Percentiles rank a stretch among this genome's conserved stretches.
These are phyloP conservation scores for Candida railenensis DNA, from an alignment of 805 yeast genomes.

Conservation along the genomic window DNA sequence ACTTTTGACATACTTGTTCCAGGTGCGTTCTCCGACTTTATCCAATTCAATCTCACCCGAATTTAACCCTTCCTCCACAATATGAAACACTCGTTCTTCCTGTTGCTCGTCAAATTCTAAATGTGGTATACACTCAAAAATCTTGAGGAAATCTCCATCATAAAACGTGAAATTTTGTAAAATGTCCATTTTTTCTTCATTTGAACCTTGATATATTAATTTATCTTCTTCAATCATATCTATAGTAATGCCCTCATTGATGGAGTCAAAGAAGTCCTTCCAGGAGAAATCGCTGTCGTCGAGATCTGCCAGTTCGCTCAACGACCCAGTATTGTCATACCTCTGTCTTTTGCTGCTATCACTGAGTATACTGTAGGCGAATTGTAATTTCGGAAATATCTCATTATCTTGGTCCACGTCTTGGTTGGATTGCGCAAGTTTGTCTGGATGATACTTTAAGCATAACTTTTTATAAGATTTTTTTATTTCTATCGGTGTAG, in stretches of 20 bases:
- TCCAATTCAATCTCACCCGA: slow-evolving; percentile 34
- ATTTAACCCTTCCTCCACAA: slow-evolving; percentile 46
- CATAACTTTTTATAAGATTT: slow-evolving; percentile 66
- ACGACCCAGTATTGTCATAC: slow-evolving; percentile 71
- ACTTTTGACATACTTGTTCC: slow-evolving; percentile 50
- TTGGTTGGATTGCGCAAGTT: slow-evolving; percentile 35
- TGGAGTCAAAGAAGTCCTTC: slow-evolving; percentile 53
- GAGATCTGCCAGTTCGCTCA: slow-evolving; percentile 36
- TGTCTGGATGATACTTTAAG: slow-evolving; percentile 71
- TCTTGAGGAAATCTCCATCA: slow-evolving; percentile 65
- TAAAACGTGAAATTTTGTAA: slow-evolving; percentile 52
- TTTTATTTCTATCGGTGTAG: slow-evolving; percentile 57
- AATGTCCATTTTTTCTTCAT: slow-evolving; percentile 64
- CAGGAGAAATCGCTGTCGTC: slow-evolving; percentile 48
- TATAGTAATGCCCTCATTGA: slow-evolving; percentile 52
- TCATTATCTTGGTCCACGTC: slow-evolving; percentile 18
- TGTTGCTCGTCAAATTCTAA: slow-evolving; percentile 59
- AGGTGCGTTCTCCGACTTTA: slow-evolving; percentile 35
- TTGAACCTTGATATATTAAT: slow-evolving; percentile 57
- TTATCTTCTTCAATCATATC: slow-evolving; percentile 72
- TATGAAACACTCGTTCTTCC: slow-evolving; percentile 57
- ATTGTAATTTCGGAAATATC: slow-evolving; percentile 66
- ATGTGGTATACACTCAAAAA: slow-evolving; percentile 79
- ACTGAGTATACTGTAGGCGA: slow-evolving; percentile 67
- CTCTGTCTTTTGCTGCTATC: slow-evolving; percentile 54